Base-by-base conservation (phyloP, 345 rosid species). In the Cardamine occulta region DNA sequence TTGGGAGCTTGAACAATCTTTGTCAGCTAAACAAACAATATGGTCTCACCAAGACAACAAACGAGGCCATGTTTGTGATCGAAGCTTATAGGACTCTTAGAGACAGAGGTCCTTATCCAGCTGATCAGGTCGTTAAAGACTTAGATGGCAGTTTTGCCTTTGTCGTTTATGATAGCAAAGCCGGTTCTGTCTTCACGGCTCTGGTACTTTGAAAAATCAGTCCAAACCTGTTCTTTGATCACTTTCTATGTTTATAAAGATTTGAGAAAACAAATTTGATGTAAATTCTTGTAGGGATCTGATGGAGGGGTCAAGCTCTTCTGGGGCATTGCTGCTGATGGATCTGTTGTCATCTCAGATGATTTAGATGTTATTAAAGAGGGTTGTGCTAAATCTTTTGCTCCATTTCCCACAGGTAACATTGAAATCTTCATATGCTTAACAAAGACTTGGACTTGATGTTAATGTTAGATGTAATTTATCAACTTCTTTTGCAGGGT, bases 21-120 rank as follows among this genome's bases (percentile, higher is more conserved):
- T 80, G 74, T 61, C 82, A 86, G 47, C 85, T 94, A 57, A 91
- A 79, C 47, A 86, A 69, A 76, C 96, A 90, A 47, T 94, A 94
- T 60, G 98, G 98, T 42, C 85, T 94, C 1, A 77, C 91, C 8
- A 94, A 88, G 85, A 81, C 86, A 42, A 78, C 84, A 54, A 84
- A 90, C 51, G 97, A 94, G 80, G 96, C 97, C 51, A 80, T 85
- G 91, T 80, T 94, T 72, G 86, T 92, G 45, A 88, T 91, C 29
- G 96, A 91, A 79, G 96, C 96, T 5, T 94, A 94, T 28, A 78
- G 88, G 72, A 94, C 98, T 1, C 86, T 94, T 8, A 80, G 98
- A 59, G 97, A 94, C 84, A 81, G 98, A 29, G 97, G 98, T 34
- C 98, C 98, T 0, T 94, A 89, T 73, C 98, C 98, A 3, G 95